phyloP scores from a whole-genome alignment of 2,329 filamentous ascomycete genomes.

The Penicillium paneum region DNA sequence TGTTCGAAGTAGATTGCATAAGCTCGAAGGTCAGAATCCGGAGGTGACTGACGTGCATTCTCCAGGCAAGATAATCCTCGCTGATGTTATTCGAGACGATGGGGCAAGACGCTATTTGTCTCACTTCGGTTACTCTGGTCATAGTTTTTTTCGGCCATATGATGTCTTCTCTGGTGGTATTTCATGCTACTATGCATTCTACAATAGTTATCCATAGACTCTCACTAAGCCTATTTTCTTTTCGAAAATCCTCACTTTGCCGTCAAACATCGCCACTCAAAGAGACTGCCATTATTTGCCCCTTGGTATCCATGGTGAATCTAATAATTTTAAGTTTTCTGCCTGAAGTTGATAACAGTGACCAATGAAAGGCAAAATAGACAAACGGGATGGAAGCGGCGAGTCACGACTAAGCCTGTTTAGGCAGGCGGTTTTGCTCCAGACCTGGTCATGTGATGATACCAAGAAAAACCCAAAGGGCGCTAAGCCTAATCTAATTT shows the following conservation, averaged over 20 bases:
- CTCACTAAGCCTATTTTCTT: background rate
- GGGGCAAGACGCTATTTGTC: no score
- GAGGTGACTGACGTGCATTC: no score
- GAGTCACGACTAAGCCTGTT: background rate
- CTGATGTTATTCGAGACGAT: no score
- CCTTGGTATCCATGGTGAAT: conserved; percentile 3
- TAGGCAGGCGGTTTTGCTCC: conserved; percentile 6
- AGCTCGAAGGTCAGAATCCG: no score
- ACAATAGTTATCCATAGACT: no score
- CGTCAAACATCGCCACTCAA: background rate
- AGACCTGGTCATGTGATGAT: conserved; percentile 4
- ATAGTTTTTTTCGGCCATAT: no score
- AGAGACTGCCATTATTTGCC: conserved; percentile 1
- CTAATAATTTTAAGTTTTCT: background rate
- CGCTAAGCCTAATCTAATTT: conserved; percentile 29
- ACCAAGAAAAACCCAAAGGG: background rate
- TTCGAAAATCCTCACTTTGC: background rate
- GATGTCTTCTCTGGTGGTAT: no score
- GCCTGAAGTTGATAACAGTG: background rate
- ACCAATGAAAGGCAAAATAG: background rate
- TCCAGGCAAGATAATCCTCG: no score
- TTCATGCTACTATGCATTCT: no score
- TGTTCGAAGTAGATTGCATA: no score
- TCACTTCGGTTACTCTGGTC: no score
- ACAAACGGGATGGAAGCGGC: background rate